Percentiles rank a stretch among this genome's conserved stretches.
phyloP scores from a whole-genome alignment of 2,329 filamentous ascomycete species.

The Sarocladium brachiariae region DNA sequence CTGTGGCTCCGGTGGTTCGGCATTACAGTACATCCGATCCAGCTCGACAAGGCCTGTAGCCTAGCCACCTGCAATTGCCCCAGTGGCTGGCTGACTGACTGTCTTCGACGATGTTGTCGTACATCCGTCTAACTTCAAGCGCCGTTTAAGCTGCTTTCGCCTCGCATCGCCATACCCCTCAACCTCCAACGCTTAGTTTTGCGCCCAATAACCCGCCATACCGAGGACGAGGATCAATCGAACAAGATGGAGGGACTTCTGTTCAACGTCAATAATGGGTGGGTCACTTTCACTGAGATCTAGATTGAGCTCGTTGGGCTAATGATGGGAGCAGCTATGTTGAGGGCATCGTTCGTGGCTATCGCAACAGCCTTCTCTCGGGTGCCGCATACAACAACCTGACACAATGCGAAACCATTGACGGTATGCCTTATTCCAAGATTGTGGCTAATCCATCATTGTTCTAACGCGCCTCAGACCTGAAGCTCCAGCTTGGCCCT shows the following conservation, averaged over 20 bases:
- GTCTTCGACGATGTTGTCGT: neutral
- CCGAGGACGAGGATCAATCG: conserved; percentile 6
- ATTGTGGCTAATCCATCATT: neutral
- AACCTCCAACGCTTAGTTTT: neutral
- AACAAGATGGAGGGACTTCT: conserved; percentile 79
- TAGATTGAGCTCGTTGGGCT: conserved; percentile 17
- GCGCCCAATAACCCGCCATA: neutral
- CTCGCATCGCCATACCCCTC: conserved; percentile 10
- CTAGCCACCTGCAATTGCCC: neutral
- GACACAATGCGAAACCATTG: conserved; percentile 95
- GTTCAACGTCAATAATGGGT: conserved; percentile 94
- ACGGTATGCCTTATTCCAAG: conserved; percentile 53
- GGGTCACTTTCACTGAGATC: conserved; percentile 25
- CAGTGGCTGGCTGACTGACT: no score
- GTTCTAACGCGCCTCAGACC: conserved; percentile 51
- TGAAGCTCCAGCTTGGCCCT: conserved; percentile 94
- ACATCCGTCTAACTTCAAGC: neutral
- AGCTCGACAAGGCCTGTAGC: conserved; percentile 2
- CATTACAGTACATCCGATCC: conserved; percentile 8
- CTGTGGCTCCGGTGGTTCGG: conserved; percentile 1
- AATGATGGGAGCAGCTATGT: conserved; percentile 63
- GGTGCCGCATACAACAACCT: conserved; percentile 89
- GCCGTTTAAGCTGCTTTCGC: conserved; percentile 9
- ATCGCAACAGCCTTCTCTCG: conserved; percentile 88
- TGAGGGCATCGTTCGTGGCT: conserved; percentile 94